These are phyloP conservation scores for Clausena lansium DNA, from an alignment of 345 rosid genomes.

Conservation along the genomic window DNA sequence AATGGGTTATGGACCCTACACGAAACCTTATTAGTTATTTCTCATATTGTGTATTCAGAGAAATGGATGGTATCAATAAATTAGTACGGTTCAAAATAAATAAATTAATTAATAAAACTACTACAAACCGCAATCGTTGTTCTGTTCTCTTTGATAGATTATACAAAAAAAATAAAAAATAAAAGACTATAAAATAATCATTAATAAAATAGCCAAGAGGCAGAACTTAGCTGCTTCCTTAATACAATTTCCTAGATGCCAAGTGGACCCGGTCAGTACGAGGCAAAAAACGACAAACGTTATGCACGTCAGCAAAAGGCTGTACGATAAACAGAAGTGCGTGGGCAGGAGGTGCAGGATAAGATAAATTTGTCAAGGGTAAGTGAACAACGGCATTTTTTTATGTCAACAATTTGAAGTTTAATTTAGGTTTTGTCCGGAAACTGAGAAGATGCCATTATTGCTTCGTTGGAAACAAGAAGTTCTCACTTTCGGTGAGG, in stretches of 20 bases:
- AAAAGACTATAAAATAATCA: background rate
- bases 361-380: background rate
- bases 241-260: constrained; percentile 16
- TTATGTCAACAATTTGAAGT: background rate
- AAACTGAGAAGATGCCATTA: background rate
- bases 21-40: background rate
- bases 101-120: too few species aligned
- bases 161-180: background rate
- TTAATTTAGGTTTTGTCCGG: background rate
- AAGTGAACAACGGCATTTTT: background rate
- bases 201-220: background rate
- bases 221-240: background rate
- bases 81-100: too few species aligned
- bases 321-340: background rate
- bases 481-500: background rate
- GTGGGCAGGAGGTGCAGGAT: background rate
- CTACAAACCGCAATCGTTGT: constrained; percentile 7
- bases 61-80: background rate
- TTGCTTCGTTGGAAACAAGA: constrained; percentile 6
- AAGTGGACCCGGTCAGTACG: constrained; percentile 9
- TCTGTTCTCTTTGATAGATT: background rate
- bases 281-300: constrained; percentile 12
- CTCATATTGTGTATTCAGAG: background rate
- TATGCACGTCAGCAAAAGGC: background rate
- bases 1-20: background rate